Conservation (phyloP, 1,284 basidiomycete genomes). For the Hypsizygus ulmarius region DNA sequence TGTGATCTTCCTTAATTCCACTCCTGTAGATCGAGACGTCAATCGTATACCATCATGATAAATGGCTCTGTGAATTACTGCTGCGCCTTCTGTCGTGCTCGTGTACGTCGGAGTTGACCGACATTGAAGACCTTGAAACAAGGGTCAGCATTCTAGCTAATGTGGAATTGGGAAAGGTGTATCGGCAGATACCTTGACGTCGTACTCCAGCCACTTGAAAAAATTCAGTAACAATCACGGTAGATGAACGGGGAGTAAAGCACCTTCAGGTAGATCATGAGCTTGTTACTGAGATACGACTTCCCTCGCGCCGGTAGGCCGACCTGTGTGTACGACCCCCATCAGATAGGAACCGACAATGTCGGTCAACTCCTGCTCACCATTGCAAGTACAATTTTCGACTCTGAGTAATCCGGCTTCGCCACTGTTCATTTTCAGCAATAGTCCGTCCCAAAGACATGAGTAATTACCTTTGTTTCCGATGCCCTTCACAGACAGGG, state of each 20-base stretch:
- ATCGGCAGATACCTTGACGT: slow-evolving; percentile 73
- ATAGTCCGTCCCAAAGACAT: slow-evolving; percentile 1
- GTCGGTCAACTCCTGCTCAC: slow-evolving; percentile 40
- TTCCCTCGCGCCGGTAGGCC: slow-evolving; percentile 43
- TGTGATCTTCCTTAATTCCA: slow-evolving; percentile 88
- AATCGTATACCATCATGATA: slow-evolving; percentile 2
- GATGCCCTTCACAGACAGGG: slow-evolving; percentile 76
- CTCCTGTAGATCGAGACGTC: slow-evolving; percentile 40
- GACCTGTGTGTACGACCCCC: slow-evolving; percentile 23
- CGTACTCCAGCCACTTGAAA: slow-evolving; percentile 93
- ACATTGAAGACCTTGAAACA: slow-evolving; percentile 90
- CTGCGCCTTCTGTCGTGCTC: slow-evolving; percentile 76
- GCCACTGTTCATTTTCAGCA: slow-evolving; percentile 54
- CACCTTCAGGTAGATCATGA: slow-evolving; percentile 45
- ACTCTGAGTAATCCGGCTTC: slow-evolving; percentile 97
- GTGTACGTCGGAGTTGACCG: slow-evolving; percentile 88
- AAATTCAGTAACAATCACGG: slow-evolving; percentile 3
- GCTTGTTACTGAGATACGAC: slow-evolving; percentile 46
- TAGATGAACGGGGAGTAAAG: slow-evolving; percentile 1
- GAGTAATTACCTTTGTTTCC: slow-evolving; percentile 68
- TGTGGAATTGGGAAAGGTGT: not conserved
- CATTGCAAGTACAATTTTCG: slow-evolving; percentile 99
- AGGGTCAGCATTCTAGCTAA: not conserved
- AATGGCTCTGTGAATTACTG: slow-evolving; percentile 42
- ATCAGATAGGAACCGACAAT: slow-evolving; percentile 1